Evolutionary conservation across 805 yeast species (phyloP).

Genomic region (Candida ascalaphidarum): DNA sequence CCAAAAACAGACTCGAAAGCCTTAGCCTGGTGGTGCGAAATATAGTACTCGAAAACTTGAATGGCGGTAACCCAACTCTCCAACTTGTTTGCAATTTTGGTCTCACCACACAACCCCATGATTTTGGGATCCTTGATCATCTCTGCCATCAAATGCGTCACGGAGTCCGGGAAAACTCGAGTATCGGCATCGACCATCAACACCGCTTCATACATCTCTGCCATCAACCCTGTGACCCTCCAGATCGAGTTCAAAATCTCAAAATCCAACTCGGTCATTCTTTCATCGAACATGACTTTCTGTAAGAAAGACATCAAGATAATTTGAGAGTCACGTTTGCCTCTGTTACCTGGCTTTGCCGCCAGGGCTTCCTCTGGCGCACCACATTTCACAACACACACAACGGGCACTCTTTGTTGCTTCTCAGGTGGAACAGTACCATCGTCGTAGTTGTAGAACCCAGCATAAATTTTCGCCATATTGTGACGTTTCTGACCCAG

Average conservation of each 20-base stretch:
- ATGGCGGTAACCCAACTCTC: slow-evolving; percentile 87
- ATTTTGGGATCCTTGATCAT: slow-evolving; percentile 79
- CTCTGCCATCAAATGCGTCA: slow-evolving; percentile 85
- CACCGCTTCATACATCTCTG: slow-evolving; percentile 72
- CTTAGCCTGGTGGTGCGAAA: slow-evolving; percentile 90
- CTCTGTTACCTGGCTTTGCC: slow-evolving; percentile 81
- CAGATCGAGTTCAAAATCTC: slow-evolving; percentile 69
- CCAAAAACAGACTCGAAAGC: slow-evolving; percentile 95
- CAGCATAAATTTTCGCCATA: slow-evolving; percentile 95
- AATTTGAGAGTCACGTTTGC: slow-evolving; percentile 92
- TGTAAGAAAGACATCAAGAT: slow-evolving; percentile 87
- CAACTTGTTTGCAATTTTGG: slow-evolving; percentile 77
- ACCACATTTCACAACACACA: slow-evolving; percentile 81
- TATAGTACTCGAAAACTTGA: slow-evolving; percentile 89
- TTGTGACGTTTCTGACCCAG: slow-evolving; percentile 92
- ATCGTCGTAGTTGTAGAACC: slow-evolving; percentile 83
- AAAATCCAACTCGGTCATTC: slow-evolving; percentile 87
- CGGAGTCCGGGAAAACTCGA: slow-evolving; percentile 74
- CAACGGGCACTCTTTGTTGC: slow-evolving; percentile 78
- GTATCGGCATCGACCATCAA: slow-evolving; percentile 96
- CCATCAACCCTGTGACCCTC: slow-evolving; percentile 78
- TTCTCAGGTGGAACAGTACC: slow-evolving; percentile 66
- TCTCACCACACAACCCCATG: slow-evolving; percentile 95
- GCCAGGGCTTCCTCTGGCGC: slow-evolving; percentile 68
- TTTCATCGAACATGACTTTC: slow-evolving; percentile 80